A percentile compares a stretch with the other conserved stretches of the same genome.
Evolutionary conservation across 192 early-diverging fungal species (phyloP).

Genomic region (Coemansia sp.): DNA sequence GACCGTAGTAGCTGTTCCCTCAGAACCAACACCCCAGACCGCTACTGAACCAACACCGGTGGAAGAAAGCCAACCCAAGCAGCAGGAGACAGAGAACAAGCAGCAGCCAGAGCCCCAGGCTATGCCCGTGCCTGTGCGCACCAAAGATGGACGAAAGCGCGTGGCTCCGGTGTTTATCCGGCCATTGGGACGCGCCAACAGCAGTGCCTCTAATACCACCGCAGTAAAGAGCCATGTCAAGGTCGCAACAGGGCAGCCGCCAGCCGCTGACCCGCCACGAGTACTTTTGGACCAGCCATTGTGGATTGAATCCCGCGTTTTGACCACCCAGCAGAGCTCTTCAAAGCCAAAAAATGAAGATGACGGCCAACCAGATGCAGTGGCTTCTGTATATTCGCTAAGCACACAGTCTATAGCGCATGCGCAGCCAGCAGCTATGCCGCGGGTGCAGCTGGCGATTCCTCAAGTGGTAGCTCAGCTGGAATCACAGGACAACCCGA

Average conservation of each 20-base stretch:
- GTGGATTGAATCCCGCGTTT: slow-evolving; percentile 3
- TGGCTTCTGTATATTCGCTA: slow-evolving; percentile 5
- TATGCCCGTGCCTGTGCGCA: slow-evolving; percentile 58
- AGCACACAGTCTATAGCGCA: slow-evolving; percentile 40
- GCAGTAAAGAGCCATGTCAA: background rate
- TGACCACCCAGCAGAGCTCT: background rate
- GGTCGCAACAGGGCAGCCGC: background rate
- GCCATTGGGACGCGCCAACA: slow-evolving; percentile 9
- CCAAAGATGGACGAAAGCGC: slow-evolving; percentile 79
- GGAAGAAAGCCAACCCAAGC: background rate
- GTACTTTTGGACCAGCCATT: background rate
- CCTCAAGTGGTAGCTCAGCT: slow-evolving; percentile 32
- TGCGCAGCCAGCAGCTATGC: slow-evolving; percentile 32
- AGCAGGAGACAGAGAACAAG: background rate
- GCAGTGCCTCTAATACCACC: background rate
- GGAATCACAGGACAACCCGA: too few relatives aligned
- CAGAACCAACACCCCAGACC: background rate
- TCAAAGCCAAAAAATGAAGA: background rate
- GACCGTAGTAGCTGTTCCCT: background rate
- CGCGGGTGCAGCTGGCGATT: slow-evolving; percentile 34
- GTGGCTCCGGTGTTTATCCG: slow-evolving; percentile 72
- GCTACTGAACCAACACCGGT: background rate
- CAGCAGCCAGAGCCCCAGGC: slow-evolving; percentile 31
- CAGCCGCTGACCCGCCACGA: background rate
- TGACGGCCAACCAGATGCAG: background rate